These are phyloP conservation scores for Diplocarpon rosae DNA, from an alignment of 2,329 filamentous ascomycete species.

Conservation along the genomic window DNA sequence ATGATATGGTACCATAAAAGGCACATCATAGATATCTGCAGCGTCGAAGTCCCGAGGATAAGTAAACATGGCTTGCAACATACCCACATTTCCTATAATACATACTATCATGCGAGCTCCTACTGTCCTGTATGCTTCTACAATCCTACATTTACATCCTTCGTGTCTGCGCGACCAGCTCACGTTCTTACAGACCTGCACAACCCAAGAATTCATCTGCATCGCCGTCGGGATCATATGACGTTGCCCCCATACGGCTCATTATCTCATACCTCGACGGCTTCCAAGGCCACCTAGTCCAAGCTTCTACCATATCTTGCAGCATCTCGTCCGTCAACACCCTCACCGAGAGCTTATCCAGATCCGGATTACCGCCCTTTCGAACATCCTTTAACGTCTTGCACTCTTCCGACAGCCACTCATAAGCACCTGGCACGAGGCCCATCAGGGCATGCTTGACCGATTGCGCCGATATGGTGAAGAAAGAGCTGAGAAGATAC, in stretches of 20 bases:
- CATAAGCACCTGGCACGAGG: conserved; percentile 48
- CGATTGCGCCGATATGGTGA: conserved; percentile 27
- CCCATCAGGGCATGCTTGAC: conserved; percentile 36
- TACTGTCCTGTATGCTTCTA: no score
- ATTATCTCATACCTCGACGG: conserved; percentile 52
- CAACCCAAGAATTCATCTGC: neutral
- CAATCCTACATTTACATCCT: no score
- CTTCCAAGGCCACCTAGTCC: conserved; percentile 55
- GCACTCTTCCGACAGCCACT: conserved; percentile 40
- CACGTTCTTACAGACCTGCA: no score
- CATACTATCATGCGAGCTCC: no score
- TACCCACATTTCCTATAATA: no score
- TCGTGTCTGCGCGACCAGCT: no score
- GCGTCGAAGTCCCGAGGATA: no score
- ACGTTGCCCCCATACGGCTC: neutral
- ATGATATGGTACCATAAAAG: no score
- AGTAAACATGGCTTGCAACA: no score
- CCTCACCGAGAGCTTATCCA: conserved; percentile 35
- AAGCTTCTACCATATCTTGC: conserved; percentile 46
- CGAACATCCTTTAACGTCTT: conserved; percentile 37
- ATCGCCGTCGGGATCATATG: neutral
- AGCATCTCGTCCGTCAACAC: conserved; percentile 43
- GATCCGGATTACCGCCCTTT: conserved; percentile 34
- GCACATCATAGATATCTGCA: no score
- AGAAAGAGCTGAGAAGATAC: conserved; percentile 37